Conservation (phyloP, 2,329 filamentous ascomycete genomes). For the Fusarium duplospermum region DNA sequence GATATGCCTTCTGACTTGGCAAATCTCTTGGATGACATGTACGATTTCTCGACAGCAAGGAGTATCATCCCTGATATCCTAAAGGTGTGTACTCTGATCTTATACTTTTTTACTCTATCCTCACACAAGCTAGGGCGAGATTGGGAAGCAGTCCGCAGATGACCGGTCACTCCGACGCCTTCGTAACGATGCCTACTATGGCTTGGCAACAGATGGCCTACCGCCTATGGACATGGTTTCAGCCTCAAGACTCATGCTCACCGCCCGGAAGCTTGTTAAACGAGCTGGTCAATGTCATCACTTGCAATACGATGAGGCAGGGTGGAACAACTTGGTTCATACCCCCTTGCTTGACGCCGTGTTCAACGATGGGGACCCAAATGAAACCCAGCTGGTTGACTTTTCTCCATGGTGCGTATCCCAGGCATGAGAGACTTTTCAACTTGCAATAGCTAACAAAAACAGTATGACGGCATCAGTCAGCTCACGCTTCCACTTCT, state of each 20-base stretch:
- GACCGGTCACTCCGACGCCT: slow-evolving; percentile 3
- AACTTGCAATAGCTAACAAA: neutral
- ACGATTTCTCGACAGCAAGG: neutral
- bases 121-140: neutral
- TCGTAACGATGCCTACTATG: slow-evolving; percentile 4
- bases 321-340: slow-evolving; percentile 22
- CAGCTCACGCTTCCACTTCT: neutral
- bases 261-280: neutral
- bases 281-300: neutral
- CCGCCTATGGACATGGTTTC: neutral
- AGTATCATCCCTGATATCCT: slow-evolving; percentile 1
- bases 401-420: slow-evolving; percentile 11
- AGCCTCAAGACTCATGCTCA: neutral
- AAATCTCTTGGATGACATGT: slow-evolving; percentile 6
- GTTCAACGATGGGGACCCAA: neutral
- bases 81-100: neutral
- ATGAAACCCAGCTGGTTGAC: neutral
- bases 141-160: neutral
- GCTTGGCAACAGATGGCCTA: neutral
- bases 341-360: slow-evolving; percentile 5
- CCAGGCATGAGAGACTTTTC: neutral
- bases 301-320: slow-evolving; percentile 7
- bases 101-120: neutral
- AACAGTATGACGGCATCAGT: slow-evolving; percentile 11
- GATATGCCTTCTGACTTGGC: neutral